phyloP scores from a whole-genome alignment of 345 rosid species.

The Erucastrum elatum region DNA sequence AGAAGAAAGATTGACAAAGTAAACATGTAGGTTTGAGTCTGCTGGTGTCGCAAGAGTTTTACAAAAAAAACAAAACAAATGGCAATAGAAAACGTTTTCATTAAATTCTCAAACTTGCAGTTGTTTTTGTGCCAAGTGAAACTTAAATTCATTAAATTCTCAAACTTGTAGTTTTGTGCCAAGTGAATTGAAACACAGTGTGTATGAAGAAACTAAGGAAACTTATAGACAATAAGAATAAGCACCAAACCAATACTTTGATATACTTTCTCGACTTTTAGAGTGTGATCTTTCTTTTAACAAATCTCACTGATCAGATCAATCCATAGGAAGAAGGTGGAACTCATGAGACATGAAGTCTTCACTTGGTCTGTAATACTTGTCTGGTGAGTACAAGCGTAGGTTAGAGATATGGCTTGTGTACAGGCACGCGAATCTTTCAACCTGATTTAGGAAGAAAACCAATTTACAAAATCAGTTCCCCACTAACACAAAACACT shows the following conservation, averaged over 20 bases:
- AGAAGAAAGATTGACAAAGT: constrained; percentile 34
- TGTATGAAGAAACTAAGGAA: neutral
- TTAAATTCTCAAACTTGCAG: neutral
- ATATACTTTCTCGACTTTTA: constrained; percentile 1
- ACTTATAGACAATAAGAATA: constrained; percentile 32
- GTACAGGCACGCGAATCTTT: constrained; percentile 98
- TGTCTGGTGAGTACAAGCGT: constrained; percentile 88
- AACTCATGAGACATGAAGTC: constrained; percentile 98
- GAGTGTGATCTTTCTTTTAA: neutral
- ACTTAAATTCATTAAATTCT: constrained; percentile 1
- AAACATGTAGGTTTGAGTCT: neutral
- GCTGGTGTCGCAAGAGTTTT: neutral
- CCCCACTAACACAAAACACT: neutral
- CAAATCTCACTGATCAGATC: neutral
- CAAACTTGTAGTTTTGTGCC: neutral
- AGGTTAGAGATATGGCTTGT: constrained; percentile 93
- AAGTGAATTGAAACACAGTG: constrained; percentile 12
- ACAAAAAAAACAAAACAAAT: neutral
- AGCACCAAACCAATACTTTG: constrained; percentile 12
- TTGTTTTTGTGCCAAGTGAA: neutral
- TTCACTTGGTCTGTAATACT: constrained; percentile 94
- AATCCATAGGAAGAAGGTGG: constrained; percentile 61
- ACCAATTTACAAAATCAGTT: neutral
- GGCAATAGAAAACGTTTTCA: neutral
- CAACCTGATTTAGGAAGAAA: constrained; percentile 60